Base-by-base conservation (phyloP, 352 stramenopile species). In the Phytophthora pseudosyringae region DNA sequence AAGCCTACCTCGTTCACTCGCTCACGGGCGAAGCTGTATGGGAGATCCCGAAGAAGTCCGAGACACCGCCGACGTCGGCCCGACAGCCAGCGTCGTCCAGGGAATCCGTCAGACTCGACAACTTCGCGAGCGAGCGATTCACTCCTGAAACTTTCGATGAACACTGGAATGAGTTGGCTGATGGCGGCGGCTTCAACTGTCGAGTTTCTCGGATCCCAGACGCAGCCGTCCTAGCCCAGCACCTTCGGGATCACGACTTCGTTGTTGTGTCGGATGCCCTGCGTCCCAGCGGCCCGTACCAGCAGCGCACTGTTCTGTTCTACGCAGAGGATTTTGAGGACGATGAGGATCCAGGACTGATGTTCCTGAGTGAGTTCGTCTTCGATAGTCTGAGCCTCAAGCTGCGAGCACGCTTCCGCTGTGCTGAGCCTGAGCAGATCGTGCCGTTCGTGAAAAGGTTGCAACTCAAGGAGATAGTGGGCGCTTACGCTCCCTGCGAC, bases 381-480 rank as follows among this genome's bases (percentile, higher is more conserved):
- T 87, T 93, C 61, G 81, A 93, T 65, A 90, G 80, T 18, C 64
- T 92, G 16, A 87, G 69, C 26, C 55, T 91, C 2, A 90, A 90
- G 52, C 47, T 94, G 12, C 71, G 66, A 43, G 81, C 83, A n/a
- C 75, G 67, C 40, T 93, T 93, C 33, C 80, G 83, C 5, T 91
- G 81, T 47, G 48, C 56, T 18, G 72, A 86, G 10, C 56, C 73
- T 6, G 78, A 89, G 16, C 74, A 75, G 21, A 86, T 92, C 46
- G 76, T 90, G 21, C 57, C 66, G 11, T 88, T 83, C 59, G 80
- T 93, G 2, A 89, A 88, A 65, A 82, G 78, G 39, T 69, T 93
- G 31, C 83, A 89, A 52, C 83, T 93, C 45, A 91, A 91, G 53
- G 75, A 88, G 32, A 82, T 93, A 28, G 81, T 93, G 21, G 83